Conservation (phyloP, 495 filamentous ascomycete species). For the Parachaetomium inaequale region DNA sequence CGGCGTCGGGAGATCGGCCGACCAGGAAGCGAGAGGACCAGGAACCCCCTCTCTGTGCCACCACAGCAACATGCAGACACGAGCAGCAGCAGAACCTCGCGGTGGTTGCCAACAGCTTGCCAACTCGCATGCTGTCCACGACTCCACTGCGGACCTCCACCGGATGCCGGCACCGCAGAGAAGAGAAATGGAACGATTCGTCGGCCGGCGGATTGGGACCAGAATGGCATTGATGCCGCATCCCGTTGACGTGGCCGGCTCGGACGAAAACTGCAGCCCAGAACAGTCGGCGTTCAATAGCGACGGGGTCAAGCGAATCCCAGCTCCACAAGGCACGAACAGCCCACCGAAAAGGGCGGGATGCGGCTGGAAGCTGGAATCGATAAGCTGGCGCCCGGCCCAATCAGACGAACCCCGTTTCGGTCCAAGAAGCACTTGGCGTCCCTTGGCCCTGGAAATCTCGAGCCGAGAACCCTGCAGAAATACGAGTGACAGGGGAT, state of each 20-base stretch:
- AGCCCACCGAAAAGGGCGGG: background rate
- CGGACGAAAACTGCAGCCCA: background rate
- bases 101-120: background rate
- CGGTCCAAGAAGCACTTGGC: background rate
- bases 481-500: conserved; percentile 7
- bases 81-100: background rate
- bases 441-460: background rate
- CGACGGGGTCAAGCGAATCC: background rate
- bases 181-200: background rate
- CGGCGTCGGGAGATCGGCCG: background rate
- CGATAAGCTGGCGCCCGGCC: background rate
- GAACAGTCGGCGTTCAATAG: conserved; percentile 12
- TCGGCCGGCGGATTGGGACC: background rate
- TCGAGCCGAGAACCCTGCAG: conserved; percentile 6
- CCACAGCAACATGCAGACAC: background rate
- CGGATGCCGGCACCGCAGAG: background rate
- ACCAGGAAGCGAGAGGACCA: background rate
- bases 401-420: conserved; percentile 4
- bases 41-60: background rate
- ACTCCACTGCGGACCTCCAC: background rate
- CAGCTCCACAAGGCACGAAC: background rate
- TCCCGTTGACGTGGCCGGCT: conserved; percentile 9
- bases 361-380: conserved; percentile 14
- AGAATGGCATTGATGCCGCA: background rate
- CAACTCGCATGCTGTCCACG: background rate